These are phyloP conservation scores for Cicer cuneatum DNA, from an alignment of 306 rosid genomes.

Conservation along the genomic window DNA sequence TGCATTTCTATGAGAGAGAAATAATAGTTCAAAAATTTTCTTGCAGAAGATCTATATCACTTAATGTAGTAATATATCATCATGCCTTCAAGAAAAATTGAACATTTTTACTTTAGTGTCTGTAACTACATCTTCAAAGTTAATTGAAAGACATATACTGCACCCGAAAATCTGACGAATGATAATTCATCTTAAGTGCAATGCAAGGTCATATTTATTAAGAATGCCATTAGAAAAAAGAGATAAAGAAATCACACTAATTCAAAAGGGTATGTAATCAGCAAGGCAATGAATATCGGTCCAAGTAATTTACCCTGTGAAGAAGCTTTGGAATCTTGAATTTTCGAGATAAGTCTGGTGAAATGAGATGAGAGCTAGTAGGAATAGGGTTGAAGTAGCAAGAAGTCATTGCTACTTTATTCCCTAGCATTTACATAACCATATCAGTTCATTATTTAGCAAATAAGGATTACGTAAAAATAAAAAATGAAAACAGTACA, in stretches of 20 bases:
- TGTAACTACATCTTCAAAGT: slow-evolving; percentile 4
- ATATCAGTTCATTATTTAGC: slow-evolving; percentile 19
- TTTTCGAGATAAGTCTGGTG: slow-evolving; percentile 48
- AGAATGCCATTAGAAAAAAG: slow-evolving; percentile 1
- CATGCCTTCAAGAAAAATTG: slow-evolving; percentile 2
- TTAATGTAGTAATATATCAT: slow-evolving; percentile 5
- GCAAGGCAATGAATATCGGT: slow-evolving; percentile 28
- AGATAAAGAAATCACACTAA: background rate
- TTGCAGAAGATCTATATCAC: slow-evolving; percentile 4
- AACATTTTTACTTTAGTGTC: background rate
- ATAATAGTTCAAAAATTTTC: slow-evolving; percentile 17
- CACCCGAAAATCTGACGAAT: background rate
- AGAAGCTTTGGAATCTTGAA: slow-evolving; percentile 58
- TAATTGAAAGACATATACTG: slow-evolving; percentile 4
- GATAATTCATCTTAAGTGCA: slow-evolving; percentile 11
- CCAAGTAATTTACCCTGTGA: slow-evolving; percentile 55
- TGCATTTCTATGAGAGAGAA: background rate
- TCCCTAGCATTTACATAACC: slow-evolving; percentile 47
- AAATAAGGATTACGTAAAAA: no score
- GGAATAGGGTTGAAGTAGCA: slow-evolving; percentile 55
- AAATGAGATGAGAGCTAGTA: slow-evolving; percentile 55
- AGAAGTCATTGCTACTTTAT: slow-evolving; percentile 58
- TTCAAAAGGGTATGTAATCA: background rate
- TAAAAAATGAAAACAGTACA: no score
- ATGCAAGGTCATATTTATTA: slow-evolving; percentile 14